Evolutionary conservation across 2,329 filamentous ascomycete genomes (phyloP), one percentile per base, ranked within the genome.

Genomic region (Colletotrichum spaethianum): DNA sequence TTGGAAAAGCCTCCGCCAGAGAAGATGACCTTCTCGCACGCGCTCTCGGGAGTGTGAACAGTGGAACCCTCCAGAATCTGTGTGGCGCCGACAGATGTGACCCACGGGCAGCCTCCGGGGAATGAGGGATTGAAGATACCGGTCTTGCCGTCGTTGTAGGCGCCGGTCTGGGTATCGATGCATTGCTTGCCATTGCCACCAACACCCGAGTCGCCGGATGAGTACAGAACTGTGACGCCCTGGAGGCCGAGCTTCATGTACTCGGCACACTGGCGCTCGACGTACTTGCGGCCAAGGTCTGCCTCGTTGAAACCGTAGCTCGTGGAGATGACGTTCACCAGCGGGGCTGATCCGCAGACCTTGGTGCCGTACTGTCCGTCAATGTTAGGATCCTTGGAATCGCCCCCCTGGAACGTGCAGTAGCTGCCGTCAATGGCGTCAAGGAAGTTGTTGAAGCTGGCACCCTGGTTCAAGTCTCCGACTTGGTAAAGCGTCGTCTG

Each of bases 221-320:
- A 85, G 74, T 86, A 87, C 42, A 89, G 71, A 20, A 90, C 79
- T 1, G 85, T 84, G 14, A 88, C 82, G 26, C 87, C 87, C 75
- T 84, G 84, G 9, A 89, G 83, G 23, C 85, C 87, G 2, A 90
- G 83, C 80, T 90, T 90, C 84, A 89, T 84, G 78, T 87, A 89
- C 80, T 89, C 87, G 67, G 82, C 79, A 76, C 88, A 90, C 78
- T 90, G 88, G 3, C 88, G 82, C 60, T 81, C 75, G 72, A 86
- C 83, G 76, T 90, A 90, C 68, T 79, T 80, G 7, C 81, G 79
- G 1, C 86, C 83, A 9, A 87, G 79, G 62, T 86, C 84, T n/a
- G 81, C 83, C 79, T 90, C 88, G 73, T 86, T 86, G 74, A 86
- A 86, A 16, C 82, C 84, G 77, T 90, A 90, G 14, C 85, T 88